Evolutionary conservation across 768 basidiomycete genomes (phyloP), one percentile per base, ranked within the genome.

Genomic region (Leucosporidium creatinivorum): DNA sequence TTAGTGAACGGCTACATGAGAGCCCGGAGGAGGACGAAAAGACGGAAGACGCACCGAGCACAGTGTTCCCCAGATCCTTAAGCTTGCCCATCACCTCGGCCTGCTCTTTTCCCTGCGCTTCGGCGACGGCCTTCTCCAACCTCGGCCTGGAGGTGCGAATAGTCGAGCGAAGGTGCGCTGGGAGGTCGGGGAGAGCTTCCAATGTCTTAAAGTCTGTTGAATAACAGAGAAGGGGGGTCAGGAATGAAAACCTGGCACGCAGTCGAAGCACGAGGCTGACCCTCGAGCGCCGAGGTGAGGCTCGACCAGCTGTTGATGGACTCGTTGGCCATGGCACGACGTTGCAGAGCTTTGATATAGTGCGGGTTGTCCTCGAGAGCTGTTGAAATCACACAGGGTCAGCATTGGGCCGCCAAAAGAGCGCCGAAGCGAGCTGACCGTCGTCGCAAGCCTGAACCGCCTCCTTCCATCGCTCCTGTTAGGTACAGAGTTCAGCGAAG

Each of bases 41-140:
- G 52, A 25, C 23, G 28, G 5, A 21, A 13, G 19, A 72, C 83
- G 64, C 74, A 86, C 94, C 93, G 25, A 99, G 81, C 56, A 99
- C 81, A 64, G 83, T 89, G 76, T 99, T 92, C 2, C 94, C 94
- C 12, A 99, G 78, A 7, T 87, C 89, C 77, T 99, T 99, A 63
- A 99, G 77, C 79, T 98, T 96, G 68, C 81, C 85, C 75, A 97
- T 66, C 90, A 97, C 96, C 79, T 98, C 94, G 3, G 83, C 83
- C 55, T 89, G 93, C 79, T 97, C 93, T 69, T 80, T 81, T 78
- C 91, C 89, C 79, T 92, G 89, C 21, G 89, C 88, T 19, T 81
- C 83, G 74, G 88, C 86, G 48, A 88, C 78, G 13, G 87, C 85
- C 58, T 86, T 85, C 65, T 87, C 86, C 23, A 98, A 77, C 4